Percentiles rank a stretch among this genome's conserved stretches.
These are phyloP conservation scores for Somion occarium DNA, from an alignment of 1,284 basidiomycete genomes.

Conservation along the genomic window DNA sequence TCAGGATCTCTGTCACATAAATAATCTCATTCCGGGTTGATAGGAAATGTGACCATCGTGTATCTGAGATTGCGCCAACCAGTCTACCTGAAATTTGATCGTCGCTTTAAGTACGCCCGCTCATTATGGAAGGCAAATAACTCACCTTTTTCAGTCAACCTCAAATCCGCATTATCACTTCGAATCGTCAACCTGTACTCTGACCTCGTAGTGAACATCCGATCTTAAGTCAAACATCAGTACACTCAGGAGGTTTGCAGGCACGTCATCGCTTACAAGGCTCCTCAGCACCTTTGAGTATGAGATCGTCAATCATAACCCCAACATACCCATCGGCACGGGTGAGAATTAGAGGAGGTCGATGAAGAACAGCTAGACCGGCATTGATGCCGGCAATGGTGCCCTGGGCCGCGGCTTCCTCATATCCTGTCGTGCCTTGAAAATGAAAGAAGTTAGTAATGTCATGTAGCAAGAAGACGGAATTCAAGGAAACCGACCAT, in stretches of 20 bases:
- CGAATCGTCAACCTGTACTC: constrained; percentile 87
- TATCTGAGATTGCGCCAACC: constrained; percentile 58
- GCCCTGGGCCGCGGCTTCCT: constrained; percentile 89
- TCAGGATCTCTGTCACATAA: constrained; percentile 46
- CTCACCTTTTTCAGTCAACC: constrained; percentile 72
- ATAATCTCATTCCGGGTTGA: constrained; percentile 46
- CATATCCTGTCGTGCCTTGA: constrained; percentile 82
- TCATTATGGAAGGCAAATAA: constrained; percentile 2
- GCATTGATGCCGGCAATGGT: constrained; percentile 84
- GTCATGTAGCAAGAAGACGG: neutral
- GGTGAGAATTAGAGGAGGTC: constrained; percentile 59
- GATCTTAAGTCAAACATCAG: constrained; percentile 45
- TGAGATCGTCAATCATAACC: constrained; percentile 89
- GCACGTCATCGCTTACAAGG: constrained; percentile 75
- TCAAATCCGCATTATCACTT: constrained; percentile 83
- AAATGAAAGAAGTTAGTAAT: neutral
- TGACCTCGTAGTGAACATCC: constrained; percentile 90
- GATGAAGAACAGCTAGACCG: constrained; percentile 58
- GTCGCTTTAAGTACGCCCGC: too few species aligned
- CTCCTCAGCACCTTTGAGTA: constrained; percentile 84
- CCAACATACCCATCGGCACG: constrained; percentile 83
- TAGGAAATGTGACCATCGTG: constrained; percentile 56
- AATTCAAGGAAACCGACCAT: constrained; percentile 43
- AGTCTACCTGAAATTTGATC: constrained; percentile 36
- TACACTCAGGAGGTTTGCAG: neutral